phyloP scores from a whole-genome alignment of 192 early-diverging fungal species.

The Coemansia sp. region DNA sequence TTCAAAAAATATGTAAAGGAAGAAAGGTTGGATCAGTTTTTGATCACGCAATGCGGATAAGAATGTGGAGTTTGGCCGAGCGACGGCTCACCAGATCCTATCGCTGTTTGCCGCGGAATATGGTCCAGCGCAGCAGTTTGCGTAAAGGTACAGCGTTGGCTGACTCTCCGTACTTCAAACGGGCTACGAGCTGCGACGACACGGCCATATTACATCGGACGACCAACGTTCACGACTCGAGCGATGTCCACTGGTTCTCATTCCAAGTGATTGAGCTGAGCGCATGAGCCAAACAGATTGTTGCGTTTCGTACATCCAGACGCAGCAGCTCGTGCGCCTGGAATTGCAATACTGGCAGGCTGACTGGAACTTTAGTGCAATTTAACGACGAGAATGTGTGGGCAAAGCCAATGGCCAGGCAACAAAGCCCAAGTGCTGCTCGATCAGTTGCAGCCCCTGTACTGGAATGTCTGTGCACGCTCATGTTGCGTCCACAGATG shows the following conservation, averaged over 20 bases:
- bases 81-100: slow-evolving; percentile 4
- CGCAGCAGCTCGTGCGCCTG: slow-evolving; percentile 14
- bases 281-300: slow-evolving; percentile 7
- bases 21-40: background rate
- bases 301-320: slow-evolving; percentile 7
- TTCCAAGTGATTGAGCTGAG: background rate
- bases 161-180: slow-evolving; percentile 21
- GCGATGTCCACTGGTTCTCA: slow-evolving; percentile 35
- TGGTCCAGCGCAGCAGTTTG: slow-evolving; percentile 16
- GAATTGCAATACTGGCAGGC: background rate
- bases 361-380: background rate
- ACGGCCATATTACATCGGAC: slow-evolving; percentile 20
- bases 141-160: background rate
- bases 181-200: slow-evolving; percentile 15
- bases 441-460: slow-evolving; percentile 16
- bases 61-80: slow-evolving; percentile 1
- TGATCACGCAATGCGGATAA: background rate
- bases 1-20: background rate
- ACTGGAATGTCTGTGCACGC: slow-evolving; percentile 11
- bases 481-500: background rate
- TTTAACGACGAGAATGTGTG: slow-evolving; percentile 19
- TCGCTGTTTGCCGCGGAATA: background rate
- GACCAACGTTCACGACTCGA: slow-evolving; percentile 32
- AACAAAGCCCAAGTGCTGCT: slow-evolving; percentile 16
- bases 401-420: slow-evolving; percentile 23